Evolutionary conservation across 371 early-diverging fungal species (phyloP).

Genomic region (Saksenaea oblongispora): DNA sequence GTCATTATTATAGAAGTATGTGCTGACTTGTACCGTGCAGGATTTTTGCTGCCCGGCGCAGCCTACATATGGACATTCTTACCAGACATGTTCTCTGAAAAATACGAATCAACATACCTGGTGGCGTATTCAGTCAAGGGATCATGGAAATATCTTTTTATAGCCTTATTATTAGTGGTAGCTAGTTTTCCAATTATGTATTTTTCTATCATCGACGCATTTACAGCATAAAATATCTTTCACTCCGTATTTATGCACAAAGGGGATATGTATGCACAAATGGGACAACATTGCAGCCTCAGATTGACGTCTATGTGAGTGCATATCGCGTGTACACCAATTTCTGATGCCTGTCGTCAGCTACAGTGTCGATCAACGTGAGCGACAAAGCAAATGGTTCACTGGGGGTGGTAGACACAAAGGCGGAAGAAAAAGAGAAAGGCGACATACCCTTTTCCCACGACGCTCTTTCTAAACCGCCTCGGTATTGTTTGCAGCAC

Average conservation of each 20-base stretch:
- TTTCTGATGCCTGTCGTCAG: neutral
- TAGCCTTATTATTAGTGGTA: constrained; percentile 17
- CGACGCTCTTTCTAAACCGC: neutral
- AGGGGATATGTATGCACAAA: neutral
- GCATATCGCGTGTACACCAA: neutral
- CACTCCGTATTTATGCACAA: constrained; percentile 1
- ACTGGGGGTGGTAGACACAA: too few relatives aligned
- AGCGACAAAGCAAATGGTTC: too few relatives aligned
- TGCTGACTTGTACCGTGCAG: constrained; percentile 10
- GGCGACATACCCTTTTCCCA: neutral
- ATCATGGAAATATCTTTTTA: constrained; percentile 21
- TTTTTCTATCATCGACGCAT: constrained; percentile 27
- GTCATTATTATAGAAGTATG: neutral
- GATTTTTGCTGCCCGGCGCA: constrained; percentile 42
- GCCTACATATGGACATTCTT: constrained; percentile 37
- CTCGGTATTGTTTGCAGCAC: neutral
- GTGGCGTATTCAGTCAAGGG: neutral
- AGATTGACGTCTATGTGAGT: neutral
- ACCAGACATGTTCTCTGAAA: constrained; percentile 13
- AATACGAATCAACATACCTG: neutral
- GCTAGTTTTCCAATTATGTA: constrained; percentile 36
- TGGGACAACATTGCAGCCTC: neutral
- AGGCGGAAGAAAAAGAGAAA: neutral
- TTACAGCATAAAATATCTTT: constrained; percentile 3
- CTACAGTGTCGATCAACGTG: neutral